Evolutionary conservation across 2,329 filamentous ascomycete genomes (phyloP).

Genomic region (Pseudonectria buxi): DNA sequence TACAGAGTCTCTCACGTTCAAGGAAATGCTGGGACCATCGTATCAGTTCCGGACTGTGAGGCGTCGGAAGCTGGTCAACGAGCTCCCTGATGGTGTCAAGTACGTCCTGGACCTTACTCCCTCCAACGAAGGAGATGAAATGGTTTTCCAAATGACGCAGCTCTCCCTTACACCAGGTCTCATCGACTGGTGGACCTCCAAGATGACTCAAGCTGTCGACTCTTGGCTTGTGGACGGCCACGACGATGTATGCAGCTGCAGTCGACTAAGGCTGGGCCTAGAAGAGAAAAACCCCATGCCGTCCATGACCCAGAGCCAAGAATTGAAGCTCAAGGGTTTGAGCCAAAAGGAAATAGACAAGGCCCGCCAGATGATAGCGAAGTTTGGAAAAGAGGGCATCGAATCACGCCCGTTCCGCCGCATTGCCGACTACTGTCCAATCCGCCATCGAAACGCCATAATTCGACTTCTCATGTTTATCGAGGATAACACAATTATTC

Average conservation of each 20-base stretch:
- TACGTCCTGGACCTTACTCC: conserved; percentile 61
- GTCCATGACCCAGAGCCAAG: no score
- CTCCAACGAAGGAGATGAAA: conserved; percentile 53
- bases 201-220: conserved; percentile 26
- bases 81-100: conserved; percentile 38
- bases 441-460: conserved; percentile 58
- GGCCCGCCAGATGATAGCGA: conserved; percentile 18
- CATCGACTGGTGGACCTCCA: conserved; percentile 45
- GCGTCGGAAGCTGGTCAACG: conserved; percentile 28
- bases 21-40: conserved; percentile 35
- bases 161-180: conserved; percentile 51
- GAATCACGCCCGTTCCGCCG: conserved; percentile 26
- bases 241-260: conserved; percentile 34
- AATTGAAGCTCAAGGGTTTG: no score
- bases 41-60: conserved; percentile 34
- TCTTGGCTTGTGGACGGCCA: conserved; percentile 31
- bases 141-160: conserved; percentile 51
- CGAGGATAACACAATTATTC: conserved; percentile 42
- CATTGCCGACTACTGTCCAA: conserved; percentile 54
- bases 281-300: not conserved
- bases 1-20: conserved; percentile 41
- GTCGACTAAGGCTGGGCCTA: conserved; percentile 1
- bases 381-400: conserved; percentile 11
- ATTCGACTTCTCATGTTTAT: conserved; percentile 55
- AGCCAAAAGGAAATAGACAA: not conserved